Evolutionary conservation across 257 asterid species (phyloP).

Genomic region (Fraxinus excelsior): DNA sequence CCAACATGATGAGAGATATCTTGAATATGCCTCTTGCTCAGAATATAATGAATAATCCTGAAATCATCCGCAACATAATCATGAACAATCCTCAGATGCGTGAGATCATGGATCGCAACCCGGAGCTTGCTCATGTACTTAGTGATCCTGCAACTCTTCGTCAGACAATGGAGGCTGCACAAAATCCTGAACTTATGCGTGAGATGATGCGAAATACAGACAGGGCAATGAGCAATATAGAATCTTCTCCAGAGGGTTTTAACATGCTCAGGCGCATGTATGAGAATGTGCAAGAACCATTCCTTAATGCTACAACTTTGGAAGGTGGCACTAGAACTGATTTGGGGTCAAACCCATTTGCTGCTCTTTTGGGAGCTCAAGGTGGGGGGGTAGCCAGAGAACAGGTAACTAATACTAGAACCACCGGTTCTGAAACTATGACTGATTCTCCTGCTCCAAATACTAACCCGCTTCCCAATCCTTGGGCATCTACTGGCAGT

Average conservation of each 20-base stretch:
- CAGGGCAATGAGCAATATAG: constrained; percentile 68
- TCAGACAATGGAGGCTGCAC: constrained; percentile 67
- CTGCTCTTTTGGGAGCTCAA: constrained; percentile 49
- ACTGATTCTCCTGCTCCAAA: constrained; percentile 55
- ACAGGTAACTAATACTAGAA: constrained; percentile 34
- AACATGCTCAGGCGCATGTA: constrained; percentile 71
- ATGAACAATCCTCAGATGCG: constrained; percentile 70
- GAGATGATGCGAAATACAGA: constrained; percentile 72
- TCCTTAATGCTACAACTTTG: constrained; percentile 58
- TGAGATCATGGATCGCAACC: constrained; percentile 61
- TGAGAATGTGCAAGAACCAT: constrained; percentile 65
- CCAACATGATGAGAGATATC: constrained; percentile 60
- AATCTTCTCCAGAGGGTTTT: constrained; percentile 67
- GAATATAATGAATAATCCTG: constrained; percentile 63
- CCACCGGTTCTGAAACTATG: constrained; percentile 34
- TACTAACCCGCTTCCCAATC: constrained; percentile 64
- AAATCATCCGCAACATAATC: constrained; percentile 49
- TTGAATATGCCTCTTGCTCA: constrained; percentile 53
- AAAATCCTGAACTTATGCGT: constrained; percentile 68
- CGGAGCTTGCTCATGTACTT: constrained; percentile 56
- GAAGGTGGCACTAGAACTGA: constrained; percentile 46
- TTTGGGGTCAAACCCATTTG: constrained; percentile 52
- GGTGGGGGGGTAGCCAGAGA: constrained; percentile 37
- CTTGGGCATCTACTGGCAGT: constrained; percentile 57
- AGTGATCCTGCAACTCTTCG: constrained; percentile 65